A percentile compares a stretch with the other conserved stretches of the same genome.
These are phyloP conservation scores for Thalassiosira mediterranea DNA, from an alignment of 352 stramenopile genomes.

Conservation along the genomic window DNA sequence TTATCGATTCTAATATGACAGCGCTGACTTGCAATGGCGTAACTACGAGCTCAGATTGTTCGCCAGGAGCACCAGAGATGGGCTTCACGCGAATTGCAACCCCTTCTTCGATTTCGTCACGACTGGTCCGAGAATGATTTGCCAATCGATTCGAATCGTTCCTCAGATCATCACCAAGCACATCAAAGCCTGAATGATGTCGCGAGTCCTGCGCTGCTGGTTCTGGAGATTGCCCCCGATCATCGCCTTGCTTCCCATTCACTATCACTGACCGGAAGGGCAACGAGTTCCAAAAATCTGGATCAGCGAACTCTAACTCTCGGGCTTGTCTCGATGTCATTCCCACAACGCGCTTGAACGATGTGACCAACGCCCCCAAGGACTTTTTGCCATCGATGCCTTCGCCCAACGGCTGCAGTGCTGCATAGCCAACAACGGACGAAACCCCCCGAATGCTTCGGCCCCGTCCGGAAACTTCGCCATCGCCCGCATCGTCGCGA, in stretches of 20 bases:
- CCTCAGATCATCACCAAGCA: constrained; percentile 22
- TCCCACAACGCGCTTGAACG: constrained; percentile 73
- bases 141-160: background rate
- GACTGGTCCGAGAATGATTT: constrained; percentile 4
- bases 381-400: constrained; percentile 7
- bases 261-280: constrained; percentile 54
- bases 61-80: background rate
- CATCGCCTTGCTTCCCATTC: constrained; percentile 19
- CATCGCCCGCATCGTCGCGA: constrained; percentile 10
- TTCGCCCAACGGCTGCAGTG: constrained; percentile 19
- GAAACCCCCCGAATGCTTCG: constrained; percentile 10
- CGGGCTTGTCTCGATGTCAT: constrained; percentile 50
- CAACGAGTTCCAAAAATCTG: constrained; percentile 63
- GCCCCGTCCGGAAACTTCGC: background rate
- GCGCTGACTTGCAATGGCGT: constrained; percentile 63
- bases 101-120: constrained; percentile 29
- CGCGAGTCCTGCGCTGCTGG: background rate
- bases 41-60: constrained; percentile 20
- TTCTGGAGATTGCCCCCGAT: constrained; percentile 1
- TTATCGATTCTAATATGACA: constrained; percentile 61
- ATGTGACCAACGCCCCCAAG: constrained; percentile 41
- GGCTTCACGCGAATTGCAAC: constrained; percentile 44
- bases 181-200: constrained; percentile 21
- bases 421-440: constrained; percentile 26
- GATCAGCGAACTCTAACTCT: constrained; percentile 51